Evolutionary conservation across 2,329 filamentous ascomycete species (phyloP), one percentile per base, ranked within the genome.

Genomic region (Colletotrichum echinochloae): DNA sequence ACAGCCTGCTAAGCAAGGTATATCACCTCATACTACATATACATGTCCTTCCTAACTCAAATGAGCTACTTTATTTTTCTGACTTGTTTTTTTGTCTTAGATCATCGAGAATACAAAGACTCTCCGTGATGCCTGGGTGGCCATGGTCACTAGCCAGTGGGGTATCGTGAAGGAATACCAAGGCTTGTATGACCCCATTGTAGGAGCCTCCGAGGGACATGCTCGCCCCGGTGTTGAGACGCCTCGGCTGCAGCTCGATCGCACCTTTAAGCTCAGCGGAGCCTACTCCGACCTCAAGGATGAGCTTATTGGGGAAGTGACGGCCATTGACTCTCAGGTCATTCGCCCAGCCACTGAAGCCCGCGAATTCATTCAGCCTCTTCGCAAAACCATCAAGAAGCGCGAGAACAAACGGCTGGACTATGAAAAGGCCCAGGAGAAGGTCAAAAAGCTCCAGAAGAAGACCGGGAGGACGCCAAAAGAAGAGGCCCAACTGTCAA

Each of bases 351-450:
- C 91, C 5, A 88, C 88, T 67, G 87, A 91, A 62, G 92, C 92
- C 9, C 91, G 89, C 75, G 89, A 91, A 62, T 88, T 83, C 64
- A 85, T 95, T 70, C 88, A 90, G 73, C 90, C 92, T 2, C 85
- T 96, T 78, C 91, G 92, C 76, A 96, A 94, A 82, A 91, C 90
- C 1, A 93, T 97, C 77, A 96, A 95, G 82, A 94, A 94, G 80
- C 86, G 94, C 56, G 93, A 96, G 77, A 92, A 95, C 76, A 93
- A 90, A 81, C 91, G 94, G 63, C 79, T 95, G 70, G 94, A 97
- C 78, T 96, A 90, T 77, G 94, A 97, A 80, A 89, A 92, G 74
- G 91, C 91, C 74, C 90, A 93, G 79, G 88, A 90, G 74, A 90
- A 90, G 72, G 90, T 91, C 44, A 91, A 92, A 76, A 89, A 88